Percentiles rank a stretch among this genome's conserved stretches.
Conservation (phyloP, 208 protist genomes). For the Tritrichomonas musculus region DNA sequence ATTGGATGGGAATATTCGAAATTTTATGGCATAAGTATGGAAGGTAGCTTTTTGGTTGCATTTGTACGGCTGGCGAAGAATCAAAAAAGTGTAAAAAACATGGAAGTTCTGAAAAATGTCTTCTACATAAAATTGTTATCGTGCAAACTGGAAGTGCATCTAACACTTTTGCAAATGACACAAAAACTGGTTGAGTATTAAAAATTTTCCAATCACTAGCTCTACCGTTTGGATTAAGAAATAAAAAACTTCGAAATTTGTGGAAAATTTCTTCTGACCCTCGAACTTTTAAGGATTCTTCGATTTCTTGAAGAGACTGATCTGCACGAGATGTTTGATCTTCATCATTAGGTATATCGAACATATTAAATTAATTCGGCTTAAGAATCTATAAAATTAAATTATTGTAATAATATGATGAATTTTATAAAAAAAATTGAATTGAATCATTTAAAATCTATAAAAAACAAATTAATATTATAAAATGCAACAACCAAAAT, state of each 20-base stretch:
- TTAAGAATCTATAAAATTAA: too few relatives aligned
- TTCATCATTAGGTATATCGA: too few relatives aligned
- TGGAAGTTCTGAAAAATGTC: background rate
- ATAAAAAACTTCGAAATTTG: background rate
- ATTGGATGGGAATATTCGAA: background rate
- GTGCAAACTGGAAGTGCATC: background rate
- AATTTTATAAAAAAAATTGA: too few relatives aligned
- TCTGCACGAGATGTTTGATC: too few relatives aligned
- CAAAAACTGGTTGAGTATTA: background rate
- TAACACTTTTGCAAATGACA: background rate
- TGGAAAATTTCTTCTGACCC: background rate
- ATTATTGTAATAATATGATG: too few relatives aligned
- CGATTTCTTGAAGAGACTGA: background rate
- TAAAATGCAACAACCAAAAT: too few relatives aligned
- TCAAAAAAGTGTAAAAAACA: constrained; percentile 14
- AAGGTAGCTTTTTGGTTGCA: background rate
- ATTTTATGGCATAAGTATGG: background rate
- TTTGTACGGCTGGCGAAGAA: too few relatives aligned
- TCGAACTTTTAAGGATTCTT: background rate
- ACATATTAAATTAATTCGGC: too few relatives aligned
- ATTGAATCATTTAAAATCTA: too few relatives aligned
- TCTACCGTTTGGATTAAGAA: background rate
- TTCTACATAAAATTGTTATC: background rate
- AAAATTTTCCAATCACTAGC: background rate
- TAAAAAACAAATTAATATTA: too few relatives aligned